A percentile compares a stretch with the other conserved stretches of the same genome.
Evolutionary conservation across 257 asterid genomes (phyloP).

Genomic region (Salvia hispanica): DNA sequence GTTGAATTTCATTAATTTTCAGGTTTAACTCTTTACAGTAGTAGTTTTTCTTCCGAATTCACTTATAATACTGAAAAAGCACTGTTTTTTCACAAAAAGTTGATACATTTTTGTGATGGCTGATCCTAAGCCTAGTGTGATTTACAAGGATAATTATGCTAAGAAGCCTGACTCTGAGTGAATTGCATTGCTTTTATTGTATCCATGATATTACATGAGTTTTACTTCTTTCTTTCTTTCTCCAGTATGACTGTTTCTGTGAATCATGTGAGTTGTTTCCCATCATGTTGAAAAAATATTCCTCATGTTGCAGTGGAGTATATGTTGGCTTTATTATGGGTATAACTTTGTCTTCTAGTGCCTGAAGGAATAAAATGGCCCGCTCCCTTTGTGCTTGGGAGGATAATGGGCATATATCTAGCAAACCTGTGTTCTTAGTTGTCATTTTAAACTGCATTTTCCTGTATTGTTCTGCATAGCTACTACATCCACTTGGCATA

Average conservation of each 20-base stretch:
- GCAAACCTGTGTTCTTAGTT: slow-evolving; percentile 24
- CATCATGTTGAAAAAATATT: background rate
- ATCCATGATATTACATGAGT: background rate
- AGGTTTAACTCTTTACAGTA: background rate
- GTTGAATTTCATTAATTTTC: background rate
- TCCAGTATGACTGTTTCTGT: background rate
- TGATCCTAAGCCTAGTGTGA: background rate
- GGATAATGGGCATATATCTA: slow-evolving; percentile 21
- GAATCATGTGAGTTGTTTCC: slow-evolving; percentile 12
- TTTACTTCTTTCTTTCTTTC: background rate
- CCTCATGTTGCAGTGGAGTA: slow-evolving; percentile 16
- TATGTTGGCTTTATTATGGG: slow-evolving; percentile 10
- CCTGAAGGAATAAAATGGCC: slow-evolving; percentile 2
- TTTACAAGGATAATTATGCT: background rate
- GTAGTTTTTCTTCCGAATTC: background rate
- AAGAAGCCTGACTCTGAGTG: background rate
- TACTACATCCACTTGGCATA: background rate
- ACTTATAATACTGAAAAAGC: background rate
- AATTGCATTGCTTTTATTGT: background rate
- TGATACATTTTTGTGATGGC: background rate
- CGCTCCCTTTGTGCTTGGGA: slow-evolving; percentile 4
- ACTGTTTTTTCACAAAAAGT: background rate
- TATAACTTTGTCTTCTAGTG: slow-evolving; percentile 23
- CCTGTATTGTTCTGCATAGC: background rate
- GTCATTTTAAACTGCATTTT: slow-evolving; percentile 20